Conservation (phyloP, 202 grass and related monocot species). For the Saccharum hybrid region DNA sequence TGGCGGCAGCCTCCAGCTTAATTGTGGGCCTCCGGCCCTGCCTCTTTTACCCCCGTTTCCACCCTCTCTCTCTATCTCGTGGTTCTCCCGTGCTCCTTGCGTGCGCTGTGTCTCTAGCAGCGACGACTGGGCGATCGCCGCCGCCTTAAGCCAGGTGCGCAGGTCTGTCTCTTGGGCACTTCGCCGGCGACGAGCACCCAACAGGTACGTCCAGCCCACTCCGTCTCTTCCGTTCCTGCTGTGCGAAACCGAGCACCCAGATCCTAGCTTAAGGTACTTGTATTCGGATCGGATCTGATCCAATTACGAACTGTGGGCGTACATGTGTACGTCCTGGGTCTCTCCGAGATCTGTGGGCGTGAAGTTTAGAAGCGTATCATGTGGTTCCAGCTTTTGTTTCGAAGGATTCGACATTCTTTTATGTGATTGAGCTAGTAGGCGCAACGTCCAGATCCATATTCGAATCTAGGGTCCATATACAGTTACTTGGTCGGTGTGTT, state of each 20-base stretch:
- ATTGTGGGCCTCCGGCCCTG: neutral
- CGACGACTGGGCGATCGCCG: neutral
- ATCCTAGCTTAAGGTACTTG: neutral
- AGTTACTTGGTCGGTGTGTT: conserved; percentile 17
- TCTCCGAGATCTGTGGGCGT: neutral
- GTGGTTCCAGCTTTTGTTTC: neutral
- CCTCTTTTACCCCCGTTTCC: neutral
- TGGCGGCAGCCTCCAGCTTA: too few relatives aligned
- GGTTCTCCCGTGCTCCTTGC: neutral
- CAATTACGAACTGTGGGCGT: neutral
- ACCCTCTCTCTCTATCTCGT: neutral
- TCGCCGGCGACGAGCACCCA: neutral
- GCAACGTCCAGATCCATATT: conserved; percentile 47
- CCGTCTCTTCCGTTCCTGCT: neutral
- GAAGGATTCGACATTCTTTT: neutral
- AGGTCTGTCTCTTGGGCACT: neutral
- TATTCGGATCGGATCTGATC: neutral
- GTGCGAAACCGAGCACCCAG: neutral
- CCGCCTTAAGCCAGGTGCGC: neutral
- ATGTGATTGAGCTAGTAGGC: neutral
- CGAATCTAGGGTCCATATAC: neutral
- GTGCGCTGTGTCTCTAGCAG: neutral
- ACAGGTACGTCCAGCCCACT: neutral
- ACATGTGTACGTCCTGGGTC: neutral
- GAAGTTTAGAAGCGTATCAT: neutral